Evolutionary conservation across 2,329 filamentous ascomycete species (phyloP), one percentile per base, ranked within the genome.

Genomic region (Arthrobotrys iridis): DNA sequence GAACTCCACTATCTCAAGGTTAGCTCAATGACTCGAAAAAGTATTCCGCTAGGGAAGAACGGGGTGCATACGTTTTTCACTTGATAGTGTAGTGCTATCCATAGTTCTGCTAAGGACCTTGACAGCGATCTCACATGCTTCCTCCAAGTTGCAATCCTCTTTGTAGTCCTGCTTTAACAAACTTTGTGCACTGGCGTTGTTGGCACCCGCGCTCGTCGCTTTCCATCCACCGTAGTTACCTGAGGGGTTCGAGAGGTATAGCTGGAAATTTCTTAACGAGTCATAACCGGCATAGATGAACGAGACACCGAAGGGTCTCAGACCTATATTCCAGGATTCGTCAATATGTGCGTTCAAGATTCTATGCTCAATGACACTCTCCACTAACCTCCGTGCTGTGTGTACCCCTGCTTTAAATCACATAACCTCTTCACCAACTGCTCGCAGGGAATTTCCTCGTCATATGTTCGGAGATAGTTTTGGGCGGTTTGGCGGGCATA

Each of bases 231-330:
- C 96, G 82, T 99, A 99, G 86, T 99, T 99, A 80, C 95, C 95
- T 77, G 92, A 96, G 11, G 95, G 95, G 84, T 99, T 99, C 86
- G 93, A 97, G 83, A 98, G 93, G 85, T 98, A 99, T 77, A 99
- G 89, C 86, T 99, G 95, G 87, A 99, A 99, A 83, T 98, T 91
- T 81, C 93, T 88, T 84, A 96, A 91, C 74, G 92, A 92, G 82
- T 99, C 95, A 88, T 93, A 99, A 75, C 95, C 95, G 57, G 96
- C 96, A 82, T 99, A 99, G 87, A 99, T 98, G 88, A 99, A 98
- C 52, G 93, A 97, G 52, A 99, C 95, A 83, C 95, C 95, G 80
- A 99, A 99, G 13, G 95, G 95, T 80, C 95, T 92, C 72, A 99
- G 91, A 86, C 95, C 79, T 80, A 50, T 66, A 52, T 62, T 10